Evolutionary conservation across 2,329 filamentous ascomycete species (phyloP).

Genomic region (Penicillium sp.): DNA sequence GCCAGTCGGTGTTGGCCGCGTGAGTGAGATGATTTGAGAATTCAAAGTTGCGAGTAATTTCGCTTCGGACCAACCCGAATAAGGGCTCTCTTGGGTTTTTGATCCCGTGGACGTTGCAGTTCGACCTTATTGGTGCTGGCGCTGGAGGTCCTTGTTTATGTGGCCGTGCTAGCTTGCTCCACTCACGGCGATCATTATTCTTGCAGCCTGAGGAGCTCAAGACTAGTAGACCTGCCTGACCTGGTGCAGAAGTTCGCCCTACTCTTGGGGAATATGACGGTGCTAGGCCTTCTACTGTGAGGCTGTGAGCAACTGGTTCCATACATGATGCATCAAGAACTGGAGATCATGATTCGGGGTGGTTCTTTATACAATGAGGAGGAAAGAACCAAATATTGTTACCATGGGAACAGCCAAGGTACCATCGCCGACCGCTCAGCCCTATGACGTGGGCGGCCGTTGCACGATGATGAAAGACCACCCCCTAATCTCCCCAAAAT

Average conservation of each 20-base stretch:
- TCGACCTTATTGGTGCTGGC: background rate
- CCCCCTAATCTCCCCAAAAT: background rate
- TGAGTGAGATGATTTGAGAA: background rate
- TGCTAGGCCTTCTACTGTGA: background rate
- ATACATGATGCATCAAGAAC: too few species aligned
- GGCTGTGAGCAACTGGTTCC: too few species aligned
- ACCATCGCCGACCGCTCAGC: slow-evolving; percentile 16
- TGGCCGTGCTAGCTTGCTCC: background rate
- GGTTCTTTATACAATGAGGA: too few species aligned
- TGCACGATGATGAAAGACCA: slow-evolving; percentile 2
- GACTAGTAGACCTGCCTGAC: too few species aligned
- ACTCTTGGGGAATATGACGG: background rate
- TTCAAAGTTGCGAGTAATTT: background rate
- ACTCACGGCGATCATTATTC: background rate
- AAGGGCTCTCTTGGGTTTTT: background rate
- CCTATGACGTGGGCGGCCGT: slow-evolving; percentile 24
- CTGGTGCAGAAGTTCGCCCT: background rate
- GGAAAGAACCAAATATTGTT: too few species aligned
- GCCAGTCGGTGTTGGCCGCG: background rate
- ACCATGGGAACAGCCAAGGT: background rate
- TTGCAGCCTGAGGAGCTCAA: background rate
- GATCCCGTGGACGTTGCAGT: background rate
- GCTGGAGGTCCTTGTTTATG: background rate
- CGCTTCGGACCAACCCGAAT: background rate
- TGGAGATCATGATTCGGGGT: too few species aligned